Percentiles rank a stretch among this genome's conserved stretches.
These are phyloP conservation scores for Corchorus capsularis DNA, from an alignment of 345 rosid species.

Conservation along the genomic window DNA sequence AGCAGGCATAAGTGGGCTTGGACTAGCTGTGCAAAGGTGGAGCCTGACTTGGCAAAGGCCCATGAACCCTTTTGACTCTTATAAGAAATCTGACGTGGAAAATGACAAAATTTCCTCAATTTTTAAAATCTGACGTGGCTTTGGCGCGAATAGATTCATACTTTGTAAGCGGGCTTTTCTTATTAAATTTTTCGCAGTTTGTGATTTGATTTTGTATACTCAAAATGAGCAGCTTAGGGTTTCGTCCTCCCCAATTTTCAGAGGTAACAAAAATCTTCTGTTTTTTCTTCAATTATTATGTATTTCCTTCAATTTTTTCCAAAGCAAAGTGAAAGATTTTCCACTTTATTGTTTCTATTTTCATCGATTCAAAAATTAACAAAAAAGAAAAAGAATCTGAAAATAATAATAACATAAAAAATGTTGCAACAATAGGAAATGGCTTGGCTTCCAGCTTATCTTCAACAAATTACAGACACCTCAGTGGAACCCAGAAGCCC, in stretches of 20 bases:
- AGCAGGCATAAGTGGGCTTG: background rate
- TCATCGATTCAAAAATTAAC: background rate
- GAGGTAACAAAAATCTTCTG: conserved; percentile 42
- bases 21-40: background rate
- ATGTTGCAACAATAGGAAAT: conserved; percentile 35
- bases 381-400: background rate
- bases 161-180: too few species aligned
- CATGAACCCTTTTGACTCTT: background rate
- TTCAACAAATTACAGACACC: conserved; percentile 34
- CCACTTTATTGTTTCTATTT: too few species aligned
- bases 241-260: conserved; percentile 62
- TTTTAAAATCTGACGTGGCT: background rate
- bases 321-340: background rate
- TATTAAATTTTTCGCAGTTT: too few species aligned
- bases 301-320: background rate
- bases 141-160: conserved; percentile 5
- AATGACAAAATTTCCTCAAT: too few species aligned
- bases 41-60: background rate
- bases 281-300: background rate
- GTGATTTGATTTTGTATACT: background rate
- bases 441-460: conserved; percentile 54
- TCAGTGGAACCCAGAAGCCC: conserved; percentile 19
- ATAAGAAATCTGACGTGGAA: too few species aligned
- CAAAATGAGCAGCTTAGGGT: conserved; percentile 35
- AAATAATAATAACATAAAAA: too few species aligned